Evolutionary conservation across 2,329 filamentous ascomycete species (phyloP).

Genomic region (Fusarium redolens): DNA sequence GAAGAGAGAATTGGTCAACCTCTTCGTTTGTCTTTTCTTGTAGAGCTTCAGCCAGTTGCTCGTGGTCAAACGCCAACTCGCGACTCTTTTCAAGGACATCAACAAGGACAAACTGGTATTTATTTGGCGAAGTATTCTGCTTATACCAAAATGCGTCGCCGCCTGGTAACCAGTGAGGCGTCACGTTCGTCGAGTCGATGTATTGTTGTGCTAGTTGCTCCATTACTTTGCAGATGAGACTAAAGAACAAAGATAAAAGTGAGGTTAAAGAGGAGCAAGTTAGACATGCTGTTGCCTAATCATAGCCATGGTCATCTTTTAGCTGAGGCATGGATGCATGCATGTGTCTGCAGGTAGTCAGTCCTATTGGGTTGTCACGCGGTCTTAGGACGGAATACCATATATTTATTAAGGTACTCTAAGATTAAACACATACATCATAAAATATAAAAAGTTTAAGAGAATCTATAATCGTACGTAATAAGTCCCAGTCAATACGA

Average conservation of each 20-base stretch:
- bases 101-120: constrained; percentile 40
- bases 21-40: constrained; percentile 8
- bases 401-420: no score
- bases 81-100: constrained; percentile 24
- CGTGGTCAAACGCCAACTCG: constrained; percentile 40
- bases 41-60: constrained; percentile 32
- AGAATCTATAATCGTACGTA: neutral
- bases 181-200: constrained; percentile 24
- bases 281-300: constrained; percentile 9
- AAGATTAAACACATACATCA: no score
- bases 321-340: constrained; percentile 7
- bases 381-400: neutral
- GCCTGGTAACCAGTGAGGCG: constrained; percentile 39
- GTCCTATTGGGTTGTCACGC: neutral
- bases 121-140: constrained; percentile 5
- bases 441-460: accelerated
- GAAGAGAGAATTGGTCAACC: constrained; percentile 21
- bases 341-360: neutral
- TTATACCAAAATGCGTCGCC: constrained; percentile 45
- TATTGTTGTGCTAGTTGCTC: constrained; percentile 3
- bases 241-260: accelerated
- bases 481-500: no score
- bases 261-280: neutral
- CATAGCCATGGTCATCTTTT: constrained; percentile 11
- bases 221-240: neutral